A percentile compares a stretch with the other conserved stretches of the same genome.
phyloP scores from a whole-genome alignment of 768 basidiomycete species.

The Lactarius quietus region DNA sequence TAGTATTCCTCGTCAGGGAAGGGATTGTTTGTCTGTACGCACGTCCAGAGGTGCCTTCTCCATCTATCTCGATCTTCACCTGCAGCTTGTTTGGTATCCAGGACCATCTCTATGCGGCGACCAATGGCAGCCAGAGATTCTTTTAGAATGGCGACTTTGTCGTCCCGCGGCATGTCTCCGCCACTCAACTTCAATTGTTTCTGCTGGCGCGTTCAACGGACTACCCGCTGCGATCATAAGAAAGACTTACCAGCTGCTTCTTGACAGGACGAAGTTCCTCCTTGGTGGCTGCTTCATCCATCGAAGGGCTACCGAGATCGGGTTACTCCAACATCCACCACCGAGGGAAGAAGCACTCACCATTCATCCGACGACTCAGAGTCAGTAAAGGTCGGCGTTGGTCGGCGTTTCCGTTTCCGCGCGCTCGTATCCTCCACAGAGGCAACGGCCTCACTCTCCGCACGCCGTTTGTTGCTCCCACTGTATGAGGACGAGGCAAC shows the following conservation, averaged over 20 bases:
- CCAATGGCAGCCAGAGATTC: constrained; percentile 95
- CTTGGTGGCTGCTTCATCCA: constrained; percentile 92
- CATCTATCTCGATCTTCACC: constrained; percentile 85
- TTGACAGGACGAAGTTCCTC: constrained; percentile 96
- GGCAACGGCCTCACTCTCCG: constrained; percentile 81
- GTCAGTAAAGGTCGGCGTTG: constrained; percentile 96
- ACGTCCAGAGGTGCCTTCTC: constrained; percentile 97
- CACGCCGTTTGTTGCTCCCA: constrained; percentile 65
- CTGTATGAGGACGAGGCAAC: constrained; percentile 64
- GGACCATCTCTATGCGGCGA: constrained; percentile 80
- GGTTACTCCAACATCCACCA: constrained; percentile 15
- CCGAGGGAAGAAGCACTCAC: constrained; percentile 43
- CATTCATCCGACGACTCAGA: constrained; percentile 91
- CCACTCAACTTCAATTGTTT: constrained; percentile 95
- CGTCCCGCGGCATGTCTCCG: constrained; percentile 89
- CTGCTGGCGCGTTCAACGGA: constrained; percentile 38
- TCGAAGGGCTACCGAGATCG: constrained; percentile 64
- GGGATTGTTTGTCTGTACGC: constrained; percentile 39
- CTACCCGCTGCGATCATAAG: not conserved
- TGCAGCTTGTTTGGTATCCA: constrained; percentile 66
- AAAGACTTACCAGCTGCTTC: constrained; percentile 74
- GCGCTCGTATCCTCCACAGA: constrained; percentile 69
- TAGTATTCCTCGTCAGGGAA: not conserved
- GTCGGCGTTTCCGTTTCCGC: constrained; percentile 82
- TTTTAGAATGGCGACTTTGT: constrained; percentile 94